phyloP scores from a whole-genome alignment of 1,284 basidiomycete genomes.

The Trichosporon ovoides region DNA sequence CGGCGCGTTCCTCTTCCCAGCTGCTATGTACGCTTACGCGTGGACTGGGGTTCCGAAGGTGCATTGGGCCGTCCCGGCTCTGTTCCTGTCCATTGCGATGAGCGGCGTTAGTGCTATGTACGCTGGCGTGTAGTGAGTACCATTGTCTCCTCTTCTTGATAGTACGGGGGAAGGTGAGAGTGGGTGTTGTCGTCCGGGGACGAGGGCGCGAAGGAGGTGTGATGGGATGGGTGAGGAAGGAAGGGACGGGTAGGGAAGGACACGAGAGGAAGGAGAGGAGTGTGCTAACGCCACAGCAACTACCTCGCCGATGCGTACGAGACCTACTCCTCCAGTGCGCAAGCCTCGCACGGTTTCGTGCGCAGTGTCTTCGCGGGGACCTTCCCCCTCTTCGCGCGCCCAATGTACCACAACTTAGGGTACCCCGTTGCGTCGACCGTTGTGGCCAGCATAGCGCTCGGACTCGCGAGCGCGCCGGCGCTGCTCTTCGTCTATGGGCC shows the following conservation, averaged over 20 bases:
- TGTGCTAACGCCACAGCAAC: conserved; percentile 22
- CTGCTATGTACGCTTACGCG: conserved; percentile 35
- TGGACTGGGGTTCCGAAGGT: conserved; percentile 39
- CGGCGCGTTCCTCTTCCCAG: conserved; percentile 43
- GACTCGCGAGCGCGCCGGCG: conserved; percentile 40
- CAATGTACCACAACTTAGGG: conserved; percentile 41
- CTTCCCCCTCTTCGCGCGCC: conserved; percentile 40
- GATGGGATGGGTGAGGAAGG: too few relatives aligned
- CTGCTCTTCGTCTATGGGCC: conserved; percentile 41
- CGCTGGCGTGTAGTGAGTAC: conserved; percentile 39
- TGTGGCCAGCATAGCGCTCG: conserved; percentile 39
- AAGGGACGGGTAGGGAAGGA: too few relatives aligned
- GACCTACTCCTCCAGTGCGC: conserved; percentile 45
- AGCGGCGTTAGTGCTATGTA: conserved; percentile 42
- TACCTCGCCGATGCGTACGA: conserved; percentile 46
- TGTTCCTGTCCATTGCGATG: conserved; percentile 26
- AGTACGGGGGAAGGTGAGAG: too few relatives aligned
- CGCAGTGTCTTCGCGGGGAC: conserved; percentile 39
- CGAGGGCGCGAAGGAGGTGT: too few relatives aligned
- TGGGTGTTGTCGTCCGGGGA: too few relatives aligned
- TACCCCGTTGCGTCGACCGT: conserved; percentile 42
- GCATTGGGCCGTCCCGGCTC: conserved; percentile 37
- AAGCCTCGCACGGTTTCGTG: conserved; percentile 44
- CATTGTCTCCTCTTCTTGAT: too few relatives aligned
- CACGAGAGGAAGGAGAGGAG: too few relatives aligned